Evolutionary conservation across 2,329 filamentous ascomycete genomes (phyloP), one percentile per base, ranked within the genome.

Genomic region (Cladophialophora psammophila): DNA sequence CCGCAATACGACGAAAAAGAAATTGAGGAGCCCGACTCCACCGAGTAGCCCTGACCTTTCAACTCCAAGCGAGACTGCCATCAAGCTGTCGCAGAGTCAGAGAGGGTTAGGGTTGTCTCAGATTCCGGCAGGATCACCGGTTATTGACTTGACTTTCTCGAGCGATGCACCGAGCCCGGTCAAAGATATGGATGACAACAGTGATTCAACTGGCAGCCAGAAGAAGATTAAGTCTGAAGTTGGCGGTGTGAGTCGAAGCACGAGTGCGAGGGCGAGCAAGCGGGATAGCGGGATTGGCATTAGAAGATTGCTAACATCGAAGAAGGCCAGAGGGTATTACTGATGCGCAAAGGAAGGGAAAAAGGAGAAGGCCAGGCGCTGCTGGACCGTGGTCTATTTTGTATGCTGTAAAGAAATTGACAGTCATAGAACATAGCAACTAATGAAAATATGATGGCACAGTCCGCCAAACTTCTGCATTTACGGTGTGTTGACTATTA

Each of bases 91-190:
- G 3, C 61, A 71, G 38, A 72, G 68, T 34, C 68, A 70, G 40
- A 45, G 15, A 20, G 50, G 66, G 32, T 34, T 45, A 26, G 38
- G 53, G 18, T 34, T 72, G 31, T 69, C 67, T 26, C 71, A 73
- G 55, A 68, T 74, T 15, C 70, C 73, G 9, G 50, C 67, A 10
- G 66, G 64, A 31, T 69, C 74, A 32, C 69, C 73, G 42, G 60
- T 79, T 35, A 74, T 80, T 36, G 79, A 80, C 64, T 69, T 81
- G 52, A 81, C 79, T 8, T 70, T 74, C n/a, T 77, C 76, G 12
- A 80, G 78, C 65, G 76, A 77, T 20, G 69, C 71, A 0, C 66
- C 20, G 38, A 67, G 64, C 45, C 64, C 70, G 8, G 8, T n/a
- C 15, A 62, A 68, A 20, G 35, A 38, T 15, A 7, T 13, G 45